phyloP scores from a whole-genome alignment of 2,329 filamentous ascomycete species.

The Alternaria brassicicola region DNA sequence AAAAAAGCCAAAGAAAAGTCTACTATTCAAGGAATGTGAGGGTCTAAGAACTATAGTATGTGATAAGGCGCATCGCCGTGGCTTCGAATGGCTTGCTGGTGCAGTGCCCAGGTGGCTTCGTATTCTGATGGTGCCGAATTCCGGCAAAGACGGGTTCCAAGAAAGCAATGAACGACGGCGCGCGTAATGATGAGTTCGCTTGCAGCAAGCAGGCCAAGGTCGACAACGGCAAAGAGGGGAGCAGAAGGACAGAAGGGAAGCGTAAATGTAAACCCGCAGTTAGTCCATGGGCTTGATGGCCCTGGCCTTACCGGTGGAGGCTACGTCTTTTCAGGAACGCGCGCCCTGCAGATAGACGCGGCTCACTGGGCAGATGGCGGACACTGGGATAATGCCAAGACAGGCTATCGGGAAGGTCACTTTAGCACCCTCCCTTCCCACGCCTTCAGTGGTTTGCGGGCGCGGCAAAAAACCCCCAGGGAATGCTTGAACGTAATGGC shows the following conservation, averaged over 20 bases:
- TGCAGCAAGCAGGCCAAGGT: neutral
- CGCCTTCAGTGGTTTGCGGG: constrained; percentile 9
- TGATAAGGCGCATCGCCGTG: constrained; percentile 22
- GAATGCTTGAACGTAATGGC: neutral
- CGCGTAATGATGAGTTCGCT: constrained; percentile 1
- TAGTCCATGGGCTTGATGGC: constrained; percentile 11
- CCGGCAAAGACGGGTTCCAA: constrained; percentile 2
- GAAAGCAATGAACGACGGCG: constrained; percentile 1
- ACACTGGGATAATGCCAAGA: constrained; percentile 9
- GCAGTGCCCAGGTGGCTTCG: neutral
- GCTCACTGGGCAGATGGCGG: constrained; percentile 15
- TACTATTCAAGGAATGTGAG: constrained; percentile 15
- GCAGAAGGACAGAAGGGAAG: neutral
- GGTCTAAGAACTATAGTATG: constrained; percentile 7
- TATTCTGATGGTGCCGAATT: constrained; percentile 1
- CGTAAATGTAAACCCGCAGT: constrained; percentile 8
- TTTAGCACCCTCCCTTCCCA: constrained; percentile 7
- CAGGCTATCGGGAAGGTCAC: constrained; percentile 13
- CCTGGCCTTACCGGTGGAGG: constrained; percentile 12
- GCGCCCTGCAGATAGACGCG: constrained; percentile 18
- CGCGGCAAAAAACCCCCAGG: neutral
- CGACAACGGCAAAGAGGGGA: neutral
- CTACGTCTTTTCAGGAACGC: constrained; percentile 25
- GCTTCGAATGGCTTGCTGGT: constrained; percentile 1
- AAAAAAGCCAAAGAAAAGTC: constrained; percentile 15